Evolutionary conservation across 148 eudicot species (phyloP), one percentile per base, ranked within the genome.

Genomic region (Rhododendron ferrugineum): DNA sequence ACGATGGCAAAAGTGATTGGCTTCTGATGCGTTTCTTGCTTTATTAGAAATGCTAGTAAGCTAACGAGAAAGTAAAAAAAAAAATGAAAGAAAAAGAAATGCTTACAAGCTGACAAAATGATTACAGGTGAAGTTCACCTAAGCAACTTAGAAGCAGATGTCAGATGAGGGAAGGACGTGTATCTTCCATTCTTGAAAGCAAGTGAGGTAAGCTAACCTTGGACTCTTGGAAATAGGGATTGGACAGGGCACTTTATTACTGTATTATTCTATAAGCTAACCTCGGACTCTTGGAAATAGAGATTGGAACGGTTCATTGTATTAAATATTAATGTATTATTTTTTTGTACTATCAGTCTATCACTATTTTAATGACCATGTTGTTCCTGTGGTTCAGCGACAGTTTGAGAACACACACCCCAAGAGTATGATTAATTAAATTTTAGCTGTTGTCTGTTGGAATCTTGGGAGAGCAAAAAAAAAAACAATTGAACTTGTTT

Each of bases 1-100:
- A 40, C 28, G 28, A 37, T 20, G 15, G 80, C 32, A 15, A 23
- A 42, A 23, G 78, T 73, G 22, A 32, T 34, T 73, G 77, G 44
- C 77, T 73, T 74, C 78, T 74, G 54, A 23, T 77, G 52, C 80
- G 23, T 77, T 77, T 44, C 30, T 77, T 42, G 80, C 52, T 77
- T 77, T 77, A 77, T 42, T 44, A 77, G 80, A 42, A 44, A 77
- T 44, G 80, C 50, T 10, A 76, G 37, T 49, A 20, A 74, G 78
- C 20, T 14, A 23, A 16, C 20, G 47, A 74, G n/a, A 9, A 32
- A 34, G n/a, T 40, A 5, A 40, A 74, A 37, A 14, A 74, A 36
- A 28, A 18, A 15, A 73, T 0, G 78, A 73, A 5, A 34, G 23
- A 73, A 34, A 74, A 18, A 16, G 9, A 37, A 74, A 74, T 74